Conservation (phyloP, 2,329 filamentous ascomycete species). For the Exophiala alcalophila region DNA sequence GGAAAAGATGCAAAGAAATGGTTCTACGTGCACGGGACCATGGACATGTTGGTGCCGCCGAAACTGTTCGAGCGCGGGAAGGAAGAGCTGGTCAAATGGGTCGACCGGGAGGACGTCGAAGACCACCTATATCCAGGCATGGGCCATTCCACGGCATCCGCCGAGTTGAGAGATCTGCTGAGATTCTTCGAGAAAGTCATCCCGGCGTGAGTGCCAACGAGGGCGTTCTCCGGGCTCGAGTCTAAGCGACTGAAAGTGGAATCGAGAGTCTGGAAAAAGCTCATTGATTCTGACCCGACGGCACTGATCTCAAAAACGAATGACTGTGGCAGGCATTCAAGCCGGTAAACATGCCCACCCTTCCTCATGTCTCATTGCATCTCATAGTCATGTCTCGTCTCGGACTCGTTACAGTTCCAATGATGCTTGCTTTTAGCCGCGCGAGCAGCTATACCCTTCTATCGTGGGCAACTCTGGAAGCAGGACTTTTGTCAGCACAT, state of each 20-base stretch:
- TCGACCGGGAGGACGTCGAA: conserved; percentile 39
- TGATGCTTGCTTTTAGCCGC: too few species aligned
- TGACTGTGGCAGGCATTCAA: too few species aligned
- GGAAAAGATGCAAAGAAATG: conserved; percentile 39
- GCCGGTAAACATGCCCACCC: too few species aligned
- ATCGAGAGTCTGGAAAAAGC: too few species aligned
- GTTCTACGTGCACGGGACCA: conserved; percentile 48
- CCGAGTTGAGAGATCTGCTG: conserved; percentile 47
- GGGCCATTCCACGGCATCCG: conserved; percentile 44
- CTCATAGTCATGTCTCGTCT: too few species aligned
- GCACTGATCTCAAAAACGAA: too few species aligned
- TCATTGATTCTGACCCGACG: too few species aligned
- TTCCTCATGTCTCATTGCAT: conserved; percentile 1
- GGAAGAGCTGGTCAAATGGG: conserved; percentile 38
- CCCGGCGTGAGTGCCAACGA: conserved; percentile 14
- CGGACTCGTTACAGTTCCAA: too few species aligned
- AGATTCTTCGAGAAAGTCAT: conserved; percentile 26
- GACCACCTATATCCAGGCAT: conserved; percentile 46
- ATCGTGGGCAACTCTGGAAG: conserved; percentile 17
- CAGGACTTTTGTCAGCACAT: conserved; percentile 1
- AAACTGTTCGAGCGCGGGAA: conserved; percentile 43
- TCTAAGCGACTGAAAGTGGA: too few species aligned
- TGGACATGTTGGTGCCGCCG: conserved; percentile 49
- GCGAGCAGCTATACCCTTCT: too few species aligned
- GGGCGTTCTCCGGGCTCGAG: neutral